Conservation (phyloP, 2,329 filamentous ascomycete genomes). For the Mollisia scopiformis region DNA sequence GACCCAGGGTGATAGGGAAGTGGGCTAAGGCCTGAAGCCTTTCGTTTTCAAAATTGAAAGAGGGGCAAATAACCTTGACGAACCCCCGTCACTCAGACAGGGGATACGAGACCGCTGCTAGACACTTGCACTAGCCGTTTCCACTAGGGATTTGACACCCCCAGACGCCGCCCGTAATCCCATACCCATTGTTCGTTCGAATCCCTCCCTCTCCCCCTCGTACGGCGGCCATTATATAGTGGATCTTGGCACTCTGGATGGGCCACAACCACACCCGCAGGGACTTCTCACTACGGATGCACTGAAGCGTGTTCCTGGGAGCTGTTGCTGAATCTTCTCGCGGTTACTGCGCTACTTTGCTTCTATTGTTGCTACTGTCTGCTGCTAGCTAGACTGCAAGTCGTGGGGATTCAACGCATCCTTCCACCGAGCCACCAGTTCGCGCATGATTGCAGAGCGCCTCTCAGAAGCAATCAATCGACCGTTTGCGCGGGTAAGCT, state of each 20-base stretch:
- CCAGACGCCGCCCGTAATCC: slow-evolving; percentile 11
- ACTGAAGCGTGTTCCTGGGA: slow-evolving; percentile 20
- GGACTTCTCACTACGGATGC: slow-evolving; percentile 9
- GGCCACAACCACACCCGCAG: slow-evolving; percentile 20
- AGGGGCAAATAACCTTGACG: slow-evolving; percentile 21
- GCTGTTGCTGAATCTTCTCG: slow-evolving; percentile 8
- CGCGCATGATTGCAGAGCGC: slow-evolving; percentile 19
- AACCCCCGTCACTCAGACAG: slow-evolving; percentile 18
- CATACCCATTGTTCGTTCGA: no score
- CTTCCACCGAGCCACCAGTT: slow-evolving; percentile 10
- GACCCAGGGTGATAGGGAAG: not conserved
- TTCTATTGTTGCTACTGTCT: no score
- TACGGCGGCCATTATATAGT: slow-evolving; percentile 22
- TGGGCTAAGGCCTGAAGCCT: not conserved
- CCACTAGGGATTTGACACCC: slow-evolving; percentile 30
- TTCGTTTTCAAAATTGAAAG: slow-evolving; percentile 2
- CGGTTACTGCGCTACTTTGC: slow-evolving; percentile 16
- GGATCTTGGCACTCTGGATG: slow-evolving; percentile 10
- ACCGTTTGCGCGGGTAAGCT: slow-evolving; percentile 28
- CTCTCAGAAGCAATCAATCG: slow-evolving; percentile 23
- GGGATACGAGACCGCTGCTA: slow-evolving; percentile 25
- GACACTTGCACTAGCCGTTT: slow-evolving; percentile 26
- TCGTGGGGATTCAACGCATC: slow-evolving; percentile 12
- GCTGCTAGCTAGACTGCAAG: not conserved
- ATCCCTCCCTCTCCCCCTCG: slow-evolving; percentile 17